Conservation (phyloP, 1,284 basidiomycete genomes). For the Caloboletus inedulis region DNA sequence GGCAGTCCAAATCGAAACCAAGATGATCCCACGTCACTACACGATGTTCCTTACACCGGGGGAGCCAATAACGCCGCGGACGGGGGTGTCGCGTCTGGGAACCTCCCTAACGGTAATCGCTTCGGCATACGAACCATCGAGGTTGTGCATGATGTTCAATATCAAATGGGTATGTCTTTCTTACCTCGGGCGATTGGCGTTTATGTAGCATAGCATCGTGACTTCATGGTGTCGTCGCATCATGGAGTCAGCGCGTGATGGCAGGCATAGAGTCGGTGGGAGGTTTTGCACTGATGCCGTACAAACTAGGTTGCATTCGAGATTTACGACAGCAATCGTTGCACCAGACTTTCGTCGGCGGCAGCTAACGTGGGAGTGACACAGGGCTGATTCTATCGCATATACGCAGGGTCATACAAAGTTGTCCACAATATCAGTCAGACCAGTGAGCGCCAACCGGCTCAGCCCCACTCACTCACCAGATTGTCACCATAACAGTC, state of each 20-base stretch:
- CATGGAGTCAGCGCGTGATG: neutral
- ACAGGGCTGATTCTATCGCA: neutral
- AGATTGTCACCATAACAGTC: neutral
- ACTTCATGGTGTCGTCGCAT: neutral
- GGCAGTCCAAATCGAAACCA: too few relatives aligned
- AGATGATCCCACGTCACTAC: too few relatives aligned
- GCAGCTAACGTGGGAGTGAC: constrained; percentile 2
- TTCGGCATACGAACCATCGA: too few relatives aligned
- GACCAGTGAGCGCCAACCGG: neutral
- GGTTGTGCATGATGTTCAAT: neutral
- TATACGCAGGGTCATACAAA: neutral
- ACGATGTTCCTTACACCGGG: too few relatives aligned
- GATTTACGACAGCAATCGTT: neutral
- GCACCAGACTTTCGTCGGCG: neutral
- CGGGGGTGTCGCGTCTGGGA: too few relatives aligned
- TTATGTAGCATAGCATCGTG: too few relatives aligned
- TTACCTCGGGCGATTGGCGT: too few relatives aligned
- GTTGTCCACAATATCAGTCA: too few relatives aligned
- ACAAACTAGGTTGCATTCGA: neutral
- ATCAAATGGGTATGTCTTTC: neutral
- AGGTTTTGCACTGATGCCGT: neutral
- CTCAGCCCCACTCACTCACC: neutral
- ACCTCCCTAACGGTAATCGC: too few relatives aligned
- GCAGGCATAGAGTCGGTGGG: too few relatives aligned
- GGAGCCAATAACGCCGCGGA: too few relatives aligned